Conservation (phyloP, 495 filamentous ascomycete species). For the Oleoguttula mirabilis region DNA sequence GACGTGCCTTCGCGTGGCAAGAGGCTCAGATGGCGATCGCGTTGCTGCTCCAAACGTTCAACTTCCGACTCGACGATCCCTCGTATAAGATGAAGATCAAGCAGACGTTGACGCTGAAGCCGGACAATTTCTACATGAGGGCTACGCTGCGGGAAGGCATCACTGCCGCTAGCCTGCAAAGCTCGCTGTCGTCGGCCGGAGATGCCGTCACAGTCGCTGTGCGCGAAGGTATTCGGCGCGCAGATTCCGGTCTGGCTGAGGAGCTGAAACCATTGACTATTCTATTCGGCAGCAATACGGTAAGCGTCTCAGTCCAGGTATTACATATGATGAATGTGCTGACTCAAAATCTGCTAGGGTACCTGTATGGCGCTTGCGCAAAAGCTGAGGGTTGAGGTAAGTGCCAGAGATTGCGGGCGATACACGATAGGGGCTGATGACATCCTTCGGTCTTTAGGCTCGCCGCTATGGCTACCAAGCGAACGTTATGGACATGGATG, state of each 20-base stretch:
- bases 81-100: conserved; percentile 53
- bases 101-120: conserved; percentile 64
- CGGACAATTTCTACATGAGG: conserved; percentile 57
- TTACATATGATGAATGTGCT: too few relatives aligned
- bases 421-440: too few relatives aligned
- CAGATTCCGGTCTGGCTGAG: conserved; percentile 6
- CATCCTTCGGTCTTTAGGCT: too few relatives aligned
- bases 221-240: background rate
- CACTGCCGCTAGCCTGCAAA: conserved; percentile 18
- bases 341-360: too few relatives aligned
- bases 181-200: conserved; percentile 46
- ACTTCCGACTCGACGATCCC: conserved; percentile 45
- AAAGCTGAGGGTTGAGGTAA: conserved; percentile 46
- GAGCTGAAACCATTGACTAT: conserved; percentile 43
- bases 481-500: conserved; percentile 46
- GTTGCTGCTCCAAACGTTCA: conserved; percentile 50
- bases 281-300: conserved; percentile 61
- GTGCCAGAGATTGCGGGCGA: too few relatives aligned
- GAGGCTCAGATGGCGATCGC: conserved; percentile 42
- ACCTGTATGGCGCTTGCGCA: conserved; percentile 61
- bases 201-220: conserved; percentile 34
- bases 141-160: conserved; percentile 43
- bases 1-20: conserved; percentile 52
- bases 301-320: too few relatives aligned
- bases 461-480: conserved; percentile 44